Evolutionary conservation across 768 basidiomycete species (phyloP).

Genomic region (Serendipita vermifera): DNA sequence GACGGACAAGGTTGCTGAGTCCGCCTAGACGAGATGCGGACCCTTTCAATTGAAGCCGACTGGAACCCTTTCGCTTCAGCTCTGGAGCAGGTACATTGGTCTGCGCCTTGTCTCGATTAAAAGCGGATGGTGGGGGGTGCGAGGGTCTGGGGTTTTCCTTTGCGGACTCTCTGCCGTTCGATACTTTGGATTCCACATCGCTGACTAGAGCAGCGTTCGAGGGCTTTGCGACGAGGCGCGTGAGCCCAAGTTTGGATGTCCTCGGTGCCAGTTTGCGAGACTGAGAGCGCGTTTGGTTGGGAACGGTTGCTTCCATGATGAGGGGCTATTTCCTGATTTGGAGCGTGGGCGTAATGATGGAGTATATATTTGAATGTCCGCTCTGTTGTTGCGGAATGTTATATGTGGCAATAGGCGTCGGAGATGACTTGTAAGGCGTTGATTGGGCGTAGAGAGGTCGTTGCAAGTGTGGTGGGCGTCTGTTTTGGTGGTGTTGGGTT

Average conservation of each 20-base stretch:
- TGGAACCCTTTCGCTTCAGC: background rate
- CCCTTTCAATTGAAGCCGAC: background rate
- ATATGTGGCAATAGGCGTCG: too few relatives aligned
- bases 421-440: too few relatives aligned
- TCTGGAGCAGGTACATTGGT: background rate
- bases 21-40: background rate
- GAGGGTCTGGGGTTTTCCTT: background rate
- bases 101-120: background rate
- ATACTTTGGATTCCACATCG: background rate
- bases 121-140: background rate
- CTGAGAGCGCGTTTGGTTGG: too few relatives aligned
- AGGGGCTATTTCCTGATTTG: too few relatives aligned
- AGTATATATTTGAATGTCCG: too few relatives aligned
- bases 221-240: background rate
- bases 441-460: too few relatives aligned
- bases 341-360: too few relatives aligned
- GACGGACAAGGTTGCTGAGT: background rate
- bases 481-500: too few relatives aligned
- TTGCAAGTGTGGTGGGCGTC: too few relatives aligned
- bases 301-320: too few relatives aligned
- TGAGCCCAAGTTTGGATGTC: background rate
- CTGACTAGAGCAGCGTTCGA: background rate
- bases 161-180: background rate
- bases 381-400: too few relatives aligned
- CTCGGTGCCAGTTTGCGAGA: too few relatives aligned